phyloP scores from a whole-genome alignment of 2,329 filamentous ascomycete species.

The Magnaporthiopsis incrustans region DNA sequence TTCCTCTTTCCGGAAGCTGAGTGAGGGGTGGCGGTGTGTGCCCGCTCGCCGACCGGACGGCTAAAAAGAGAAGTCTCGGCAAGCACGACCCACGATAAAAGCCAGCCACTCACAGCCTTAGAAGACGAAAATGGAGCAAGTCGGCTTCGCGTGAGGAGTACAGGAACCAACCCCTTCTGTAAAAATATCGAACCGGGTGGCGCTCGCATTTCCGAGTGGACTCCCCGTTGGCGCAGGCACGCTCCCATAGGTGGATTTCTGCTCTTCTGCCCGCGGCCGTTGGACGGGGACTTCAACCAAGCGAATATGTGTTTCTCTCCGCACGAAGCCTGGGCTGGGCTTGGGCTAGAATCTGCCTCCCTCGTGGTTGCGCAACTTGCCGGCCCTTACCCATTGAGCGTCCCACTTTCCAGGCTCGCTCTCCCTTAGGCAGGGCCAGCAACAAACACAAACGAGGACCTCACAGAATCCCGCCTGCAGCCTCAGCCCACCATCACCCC shows the following conservation, averaged over 20 bases:
- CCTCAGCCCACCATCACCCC: neutral
- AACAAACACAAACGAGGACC: neutral
- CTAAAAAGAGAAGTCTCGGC: neutral
- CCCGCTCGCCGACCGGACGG: neutral
- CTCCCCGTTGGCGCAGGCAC: neutral
- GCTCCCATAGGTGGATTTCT: constrained; percentile 4
- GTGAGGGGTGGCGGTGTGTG: neutral
- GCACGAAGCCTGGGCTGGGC: no score
- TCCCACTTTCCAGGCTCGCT: neutral
- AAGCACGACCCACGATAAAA: neutral
- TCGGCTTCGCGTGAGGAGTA: no score
- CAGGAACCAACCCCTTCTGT: no score
- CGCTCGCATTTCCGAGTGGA: neutral
- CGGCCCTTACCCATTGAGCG: neutral
- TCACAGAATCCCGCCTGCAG: neutral
- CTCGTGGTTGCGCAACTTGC: neutral
- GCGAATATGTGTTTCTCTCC: neutral
- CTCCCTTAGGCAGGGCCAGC: neutral
- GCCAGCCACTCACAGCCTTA: neutral
- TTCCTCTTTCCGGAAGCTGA: neutral
- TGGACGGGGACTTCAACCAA: neutral
- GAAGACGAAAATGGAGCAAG: neutral
- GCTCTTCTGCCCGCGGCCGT: neutral
- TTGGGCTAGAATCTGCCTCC: neutral
- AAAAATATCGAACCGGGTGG: neutral